Evolutionary conservation across 2,329 filamentous ascomycete genomes (phyloP), one percentile per base, ranked within the genome.

Genomic region (Cytospora chrysosperma): DNA sequence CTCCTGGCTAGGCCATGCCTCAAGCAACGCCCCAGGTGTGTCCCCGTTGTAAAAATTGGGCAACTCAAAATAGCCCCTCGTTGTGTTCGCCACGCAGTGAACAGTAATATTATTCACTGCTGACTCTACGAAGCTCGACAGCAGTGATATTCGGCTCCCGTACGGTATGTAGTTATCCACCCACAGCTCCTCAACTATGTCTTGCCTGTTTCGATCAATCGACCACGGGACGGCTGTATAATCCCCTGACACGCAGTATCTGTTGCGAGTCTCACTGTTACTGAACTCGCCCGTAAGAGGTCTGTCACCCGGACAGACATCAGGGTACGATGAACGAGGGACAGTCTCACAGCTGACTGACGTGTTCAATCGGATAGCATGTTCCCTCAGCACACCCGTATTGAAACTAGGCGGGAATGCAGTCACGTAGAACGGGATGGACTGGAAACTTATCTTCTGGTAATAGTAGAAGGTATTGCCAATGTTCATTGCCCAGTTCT

Each of bases 381-480:
- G 58, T 13, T 60, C 58, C 30, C 58, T 26, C 17, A 60, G 21
- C 26, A 54, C 50, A 10, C 58, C 58, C 8, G 58, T 60, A 15
- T 40, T 53, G 58, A 60, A 60, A 12, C 28, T 30, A 15, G 52
- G 58, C 12, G 58, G 50, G n/a, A 60, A 60, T 7, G 30, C n/a
- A 51, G 30, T 54, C 30, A 60, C 58, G 21, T 47, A 60, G 15
- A 60, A 60, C 17, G 58, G 58, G n/a, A 60, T 60, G 1, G 24
- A 15, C n/a, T 60, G 12, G 50, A 54, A 47, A 13, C 50, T 54
- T 4, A 47, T 60, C 50, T 60, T 60, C n/a, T 60, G 58, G 17
- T 60, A 60, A n/a, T 60, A 60, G 50, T 54, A 60, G 3, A 60
- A 51, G 12, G 58, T 54, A 30, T 60, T 60, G 19, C 58, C 58